Percentiles rank a stretch among this genome's conserved stretches.
Conservation (phyloP, 441 rosid species). For the Biscutella laevigata region DNA sequence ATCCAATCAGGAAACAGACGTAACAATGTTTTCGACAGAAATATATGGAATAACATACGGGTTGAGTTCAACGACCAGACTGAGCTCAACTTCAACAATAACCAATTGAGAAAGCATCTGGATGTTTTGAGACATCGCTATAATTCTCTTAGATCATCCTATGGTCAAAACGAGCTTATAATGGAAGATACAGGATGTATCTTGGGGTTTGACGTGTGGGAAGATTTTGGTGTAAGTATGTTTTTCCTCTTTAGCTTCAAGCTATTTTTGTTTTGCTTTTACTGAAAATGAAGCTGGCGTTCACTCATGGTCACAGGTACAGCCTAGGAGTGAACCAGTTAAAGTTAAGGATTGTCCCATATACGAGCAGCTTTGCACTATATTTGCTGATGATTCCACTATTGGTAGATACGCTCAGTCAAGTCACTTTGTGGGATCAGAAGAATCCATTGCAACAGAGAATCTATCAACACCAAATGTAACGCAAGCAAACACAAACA, state of each 20-base stretch:
- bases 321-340: slow-evolving; percentile 36
- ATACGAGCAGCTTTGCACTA: slow-evolving; percentile 57
- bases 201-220: slow-evolving; percentile 65
- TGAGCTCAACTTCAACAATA: slow-evolving; percentile 56
- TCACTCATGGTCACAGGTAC: slow-evolving; percentile 10
- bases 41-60: slow-evolving; percentile 60
- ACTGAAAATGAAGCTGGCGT: neutral
- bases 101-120: slow-evolving; percentile 72
- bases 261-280: neutral
- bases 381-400: slow-evolving; percentile 52
- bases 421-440: slow-evolving; percentile 69
- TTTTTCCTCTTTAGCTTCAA: neutral
- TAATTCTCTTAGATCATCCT: slow-evolving; percentile 41
- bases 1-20: slow-evolving; percentile 61
- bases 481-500: neutral
- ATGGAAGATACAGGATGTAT: slow-evolving; percentile 51
- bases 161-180: slow-evolving; percentile 41
- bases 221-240: slow-evolving; percentile 47
- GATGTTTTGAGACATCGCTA: slow-evolving; percentile 69
- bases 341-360: slow-evolving; percentile 66
- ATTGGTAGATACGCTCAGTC: slow-evolving; percentile 84
- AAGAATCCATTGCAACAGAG: slow-evolving; percentile 35
- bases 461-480: slow-evolving; percentile 5
- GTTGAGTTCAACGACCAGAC: slow-evolving; percentile 62
- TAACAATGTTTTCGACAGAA: slow-evolving; percentile 65